Conservation (phyloP, 2,329 filamentous ascomycete genomes). For the Botrytis deweyae region DNA sequence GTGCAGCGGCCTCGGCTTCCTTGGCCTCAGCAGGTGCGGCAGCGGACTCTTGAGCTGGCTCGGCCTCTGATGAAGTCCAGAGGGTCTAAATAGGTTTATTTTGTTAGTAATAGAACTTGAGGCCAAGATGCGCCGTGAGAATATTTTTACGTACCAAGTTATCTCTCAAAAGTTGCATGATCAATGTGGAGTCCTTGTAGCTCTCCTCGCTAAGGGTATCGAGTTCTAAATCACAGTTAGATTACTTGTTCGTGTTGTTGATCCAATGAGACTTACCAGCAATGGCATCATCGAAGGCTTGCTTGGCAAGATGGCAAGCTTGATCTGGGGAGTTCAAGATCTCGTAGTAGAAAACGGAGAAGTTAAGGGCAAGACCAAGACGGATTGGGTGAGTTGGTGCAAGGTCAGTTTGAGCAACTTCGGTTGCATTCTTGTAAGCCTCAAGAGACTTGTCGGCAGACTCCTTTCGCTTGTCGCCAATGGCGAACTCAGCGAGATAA, state of each 20-base stretch:
- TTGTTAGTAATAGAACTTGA: conserved; percentile 16
- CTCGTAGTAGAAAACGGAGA: conserved; percentile 99
- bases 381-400: conserved; percentile 98
- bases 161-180: conserved; percentile 98
- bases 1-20: conserved; percentile 54
- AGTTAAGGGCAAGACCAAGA: conserved; percentile 95
- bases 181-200: conserved; percentile 97
- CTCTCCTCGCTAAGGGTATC: conserved; percentile 97
- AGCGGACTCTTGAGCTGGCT: conserved; percentile 66
- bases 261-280: conserved; percentile 55
- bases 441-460: conserved; percentile 93
- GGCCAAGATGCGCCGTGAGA: not conserved
- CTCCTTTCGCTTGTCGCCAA: conserved; percentile 91
- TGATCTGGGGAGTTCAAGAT: conserved; percentile 97
- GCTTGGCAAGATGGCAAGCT: conserved; percentile 97
- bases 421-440: conserved; percentile 98
- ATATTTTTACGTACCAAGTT: conserved; percentile 59
- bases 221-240: conserved; percentile 56
- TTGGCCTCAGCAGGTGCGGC: conserved; percentile 50
- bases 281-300: conserved; percentile 99
- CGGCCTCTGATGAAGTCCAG: conserved; percentile 98
- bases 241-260: not conserved
- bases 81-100: conserved; percentile 66
- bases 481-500: conserved; percentile 95
- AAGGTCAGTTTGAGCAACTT: conserved; percentile 96